These are phyloP conservation scores for Hevea brasiliensis DNA, from an alignment of 345 rosid genomes.

Conservation along the genomic window DNA sequence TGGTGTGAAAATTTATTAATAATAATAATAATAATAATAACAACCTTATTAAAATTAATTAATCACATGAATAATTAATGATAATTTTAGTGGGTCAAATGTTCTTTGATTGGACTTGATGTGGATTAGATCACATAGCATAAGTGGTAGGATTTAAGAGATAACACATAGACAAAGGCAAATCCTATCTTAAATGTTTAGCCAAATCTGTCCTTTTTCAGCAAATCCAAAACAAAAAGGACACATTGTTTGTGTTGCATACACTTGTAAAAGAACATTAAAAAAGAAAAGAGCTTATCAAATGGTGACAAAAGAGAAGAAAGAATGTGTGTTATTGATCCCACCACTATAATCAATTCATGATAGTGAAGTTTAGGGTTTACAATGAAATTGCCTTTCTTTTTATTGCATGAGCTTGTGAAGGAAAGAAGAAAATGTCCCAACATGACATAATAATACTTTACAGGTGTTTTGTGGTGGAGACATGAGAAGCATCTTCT, in stretches of 20 bases:
- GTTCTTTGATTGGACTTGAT: no score
- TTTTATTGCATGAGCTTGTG: no score
- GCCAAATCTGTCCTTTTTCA: no score
- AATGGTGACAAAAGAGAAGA: neutral
- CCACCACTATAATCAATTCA: neutral
- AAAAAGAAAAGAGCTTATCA: slow-evolving; percentile 5
- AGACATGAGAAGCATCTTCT: neutral
- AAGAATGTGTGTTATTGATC: slow-evolving; percentile 2
- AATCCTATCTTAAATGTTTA: no score
- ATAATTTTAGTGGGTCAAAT: no score
- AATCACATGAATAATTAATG: no score
- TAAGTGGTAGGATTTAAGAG: neutral
- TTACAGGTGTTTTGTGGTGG: neutral
- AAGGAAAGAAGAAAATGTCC: neutral
- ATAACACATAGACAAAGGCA: no score
- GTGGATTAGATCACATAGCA: no score
- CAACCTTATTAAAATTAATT: no score
- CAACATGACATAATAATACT: neutral
- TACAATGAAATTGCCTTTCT: neutral
- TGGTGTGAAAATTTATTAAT: no score
- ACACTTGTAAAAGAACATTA: slow-evolving; percentile 5
- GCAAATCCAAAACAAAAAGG: neutral
- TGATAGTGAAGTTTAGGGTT: neutral
- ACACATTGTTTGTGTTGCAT: slow-evolving; percentile 6
- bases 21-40: no score